Evolutionary conservation across 345 rosid species (phyloP), one percentile per base, ranked within the genome.

Genomic region (Ailanthus altissimus): DNA sequence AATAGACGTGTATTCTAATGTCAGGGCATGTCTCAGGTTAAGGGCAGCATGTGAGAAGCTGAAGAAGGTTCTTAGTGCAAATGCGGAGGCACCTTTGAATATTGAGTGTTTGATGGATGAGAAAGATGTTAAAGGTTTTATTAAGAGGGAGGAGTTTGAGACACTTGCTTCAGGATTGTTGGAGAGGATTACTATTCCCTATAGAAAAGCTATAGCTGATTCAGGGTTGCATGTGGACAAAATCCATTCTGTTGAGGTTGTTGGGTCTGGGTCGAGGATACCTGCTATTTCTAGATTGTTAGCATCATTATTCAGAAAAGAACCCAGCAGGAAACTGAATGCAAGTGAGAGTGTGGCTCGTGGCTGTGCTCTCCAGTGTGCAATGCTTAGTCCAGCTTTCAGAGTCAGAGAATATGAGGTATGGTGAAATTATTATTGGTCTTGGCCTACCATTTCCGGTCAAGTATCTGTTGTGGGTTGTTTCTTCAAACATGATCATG

Each of bases 101-200:
- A 85, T 89, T 61, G 92, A 89, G 81, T 89, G 92, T 79, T 83
- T 89, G 80, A 87, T 89, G 89, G 92, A 89, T 72, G 92, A 89
- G 83, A 89, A 85, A 81, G 92, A 89, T 73, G 92, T 89, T 49
- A 87, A 75, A 81, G 87, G 90, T 46, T 84, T 76, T 69, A 87
- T 89, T 64, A 89, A 85, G 75, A 89, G 92, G 75, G 92, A 89
- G 26, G 90, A 89, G 40, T 89, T 89, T 81, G 92, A 89, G 84
- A 84, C 69, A 60, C 78, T 89, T 42, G 79, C 86, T 43, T 85
- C 89, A 8, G 84, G 78, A 16, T 74, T 89, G 49, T 74, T 83
- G 69, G 86, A 85, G 70, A 85, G 86, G 70, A 75, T 87, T 50
- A 46, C 67, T 40, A 23, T 85, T 80, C 90, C 90, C 62, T 85